A percentile compares a stretch with the other conserved stretches of the same genome.
These are phyloP conservation scores for Didymella exigua DNA, from an alignment of 2,329 filamentous ascomycete species.

Conservation along the genomic window DNA sequence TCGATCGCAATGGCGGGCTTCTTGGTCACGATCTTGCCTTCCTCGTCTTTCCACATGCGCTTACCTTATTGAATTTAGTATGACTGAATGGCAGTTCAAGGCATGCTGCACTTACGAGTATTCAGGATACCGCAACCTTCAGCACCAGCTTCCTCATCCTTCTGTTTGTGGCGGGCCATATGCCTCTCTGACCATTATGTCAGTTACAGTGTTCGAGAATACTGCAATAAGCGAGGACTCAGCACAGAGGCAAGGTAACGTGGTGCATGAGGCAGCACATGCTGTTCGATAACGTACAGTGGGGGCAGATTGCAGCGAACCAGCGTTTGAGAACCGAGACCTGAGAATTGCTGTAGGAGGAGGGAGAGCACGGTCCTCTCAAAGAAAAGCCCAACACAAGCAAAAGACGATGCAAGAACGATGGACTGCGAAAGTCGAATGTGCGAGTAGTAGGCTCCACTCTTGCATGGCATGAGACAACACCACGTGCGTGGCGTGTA, in stretches of 20 bases:
- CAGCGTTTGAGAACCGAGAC: background rate
- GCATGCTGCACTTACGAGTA: slow-evolving; percentile 46
- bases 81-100: accelerated
- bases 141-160: slow-evolving; percentile 62
- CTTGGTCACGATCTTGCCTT: slow-evolving; percentile 59
- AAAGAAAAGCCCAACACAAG: background rate
- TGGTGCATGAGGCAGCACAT: background rate
- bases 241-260: background rate
- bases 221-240: background rate
- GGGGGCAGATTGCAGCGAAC: background rate
- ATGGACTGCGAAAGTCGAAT: background rate
- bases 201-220: slow-evolving; percentile 17
- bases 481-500: background rate
- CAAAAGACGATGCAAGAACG: background rate
- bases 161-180: slow-evolving; percentile 60
- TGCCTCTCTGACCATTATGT: slow-evolving; percentile 58
- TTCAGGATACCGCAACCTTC: slow-evolving; percentile 58
- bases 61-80: slow-evolving; percentile 39
- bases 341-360: too few relatives aligned
- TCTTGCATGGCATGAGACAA: background rate
- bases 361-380: background rate
- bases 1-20: slow-evolving; percentile 35
- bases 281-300: slow-evolving; percentile 9
- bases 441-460: background rate
- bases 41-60: slow-evolving; percentile 60